Evolutionary conservation across 495 filamentous ascomycete genomes (phyloP).

Genomic region (Aspergillus heteromorphus): DNA sequence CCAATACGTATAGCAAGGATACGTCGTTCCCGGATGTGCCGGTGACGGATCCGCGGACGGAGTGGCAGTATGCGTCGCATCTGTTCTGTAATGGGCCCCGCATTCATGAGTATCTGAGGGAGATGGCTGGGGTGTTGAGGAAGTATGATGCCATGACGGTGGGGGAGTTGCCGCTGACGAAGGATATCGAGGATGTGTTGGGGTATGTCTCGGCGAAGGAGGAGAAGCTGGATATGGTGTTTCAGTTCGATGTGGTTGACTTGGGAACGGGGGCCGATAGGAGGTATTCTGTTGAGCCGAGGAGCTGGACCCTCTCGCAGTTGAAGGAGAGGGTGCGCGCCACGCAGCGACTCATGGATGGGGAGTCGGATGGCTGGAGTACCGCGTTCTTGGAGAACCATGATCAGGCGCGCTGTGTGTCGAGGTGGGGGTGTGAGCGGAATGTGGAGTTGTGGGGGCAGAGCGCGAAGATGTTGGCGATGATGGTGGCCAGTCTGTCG

Average conservation of each 20-base stretch:
- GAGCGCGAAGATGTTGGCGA: constrained; percentile 54
- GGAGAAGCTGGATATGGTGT: constrained; percentile 50
- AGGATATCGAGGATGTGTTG: constrained; percentile 39
- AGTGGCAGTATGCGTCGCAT: constrained; percentile 39
- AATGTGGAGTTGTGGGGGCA: constrained; percentile 48
- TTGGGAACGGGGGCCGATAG: constrained; percentile 37
- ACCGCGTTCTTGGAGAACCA: constrained; percentile 55
- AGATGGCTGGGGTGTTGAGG: constrained; percentile 39
- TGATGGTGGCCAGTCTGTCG: constrained; percentile 47
- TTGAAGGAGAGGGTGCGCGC: constrained; percentile 30
- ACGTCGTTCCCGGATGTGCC: constrained; percentile 39
- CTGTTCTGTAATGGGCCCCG: constrained; percentile 54
- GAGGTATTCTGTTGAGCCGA: constrained; percentile 32
- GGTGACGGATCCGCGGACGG: constrained; percentile 27
- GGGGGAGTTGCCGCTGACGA: constrained; percentile 45
- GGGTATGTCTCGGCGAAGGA: constrained; percentile 39
- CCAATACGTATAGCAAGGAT: constrained; percentile 50
- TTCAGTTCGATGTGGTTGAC: constrained; percentile 49
- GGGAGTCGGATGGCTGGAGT: constrained; percentile 46
- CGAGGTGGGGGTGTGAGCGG: constrained; percentile 47
- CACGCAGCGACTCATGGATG: constrained; percentile 43
- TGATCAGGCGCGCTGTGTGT: constrained; percentile 53
- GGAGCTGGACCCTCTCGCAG: constrained; percentile 37
- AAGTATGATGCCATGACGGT: constrained; percentile 48
- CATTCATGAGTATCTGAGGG: constrained; percentile 49